Evolutionary conservation across 148 eudicot species (phyloP), one percentile per base, ranked within the genome.

Genomic region (Pharnaceum exiguum): DNA sequence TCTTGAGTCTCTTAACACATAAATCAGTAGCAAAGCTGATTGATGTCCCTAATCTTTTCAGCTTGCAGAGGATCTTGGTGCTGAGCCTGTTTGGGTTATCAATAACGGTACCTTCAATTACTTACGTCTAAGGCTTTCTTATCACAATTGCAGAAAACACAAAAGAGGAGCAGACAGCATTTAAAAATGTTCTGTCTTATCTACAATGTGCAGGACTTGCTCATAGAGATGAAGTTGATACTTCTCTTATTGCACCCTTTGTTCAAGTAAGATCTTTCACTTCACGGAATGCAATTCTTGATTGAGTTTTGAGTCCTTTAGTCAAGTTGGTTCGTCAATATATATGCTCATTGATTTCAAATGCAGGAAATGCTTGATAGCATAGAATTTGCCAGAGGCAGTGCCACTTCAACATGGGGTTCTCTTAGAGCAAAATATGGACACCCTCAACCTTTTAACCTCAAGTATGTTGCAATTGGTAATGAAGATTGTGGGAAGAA

Each of bases 91-190:
- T 5, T 75, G 79, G 79, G 79, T 75, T n/a, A 69, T 75, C 51
- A 75, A 75, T 58, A 75, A 70, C 40, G 79, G 79, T 75, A 63
- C n/a, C n/a, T n/a, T n/a, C n/a, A n/a, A n/a, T n/a, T n/a, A n/a
- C n/a, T n/a, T n/a, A n/a, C n/a, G n/a, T n/a, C n/a, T n/a, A n/a
- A n/a, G n/a, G n/a, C n/a, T n/a, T n/a, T n/a, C n/a, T n/a, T n/a
- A n/a, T n/a, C n/a, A n/a, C n/a, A n/a, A n/a, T n/a, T n/a, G n/a
- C n/a, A n/a, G n/a, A n/a, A n/a, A n/a, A n/a, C n/a, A n/a, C n/a
- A n/a, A n/a, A n/a, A n/a, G n/a, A n/a, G n/a, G n/a, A n/a, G n/a
- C n/a, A n/a, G n/a, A n/a, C n/a, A n/a, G n/a, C n/a, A n/a, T n/a
- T n/a, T n/a, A n/a, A n/a, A n/a, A n/a, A n/a, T n/a, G n/a, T n/a